Evolutionary conservation across 1,284 basidiomycete genomes (phyloP), one percentile per base, ranked within the genome.

Genomic region (Ustilago bromivora): DNA sequence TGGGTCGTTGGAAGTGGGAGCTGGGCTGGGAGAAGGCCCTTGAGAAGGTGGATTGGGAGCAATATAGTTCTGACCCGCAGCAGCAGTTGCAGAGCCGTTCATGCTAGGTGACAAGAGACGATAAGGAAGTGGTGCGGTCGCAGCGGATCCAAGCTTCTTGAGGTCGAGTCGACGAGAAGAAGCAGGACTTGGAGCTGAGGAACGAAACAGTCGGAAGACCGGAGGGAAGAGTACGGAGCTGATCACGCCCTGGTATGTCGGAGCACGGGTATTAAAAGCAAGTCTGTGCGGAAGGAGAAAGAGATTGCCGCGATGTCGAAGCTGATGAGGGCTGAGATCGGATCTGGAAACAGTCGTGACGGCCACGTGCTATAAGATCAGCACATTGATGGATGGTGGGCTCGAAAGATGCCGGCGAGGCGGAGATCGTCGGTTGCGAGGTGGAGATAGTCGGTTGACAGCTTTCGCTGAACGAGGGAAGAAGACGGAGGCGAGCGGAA

Each of bases 21-120:
- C 66, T 19, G 66, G 65, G 64, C 57, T 69, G 5, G 70, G 59
- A 17, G 68, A 71, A 13, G 57, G 57, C 52, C 60, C 53, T n/a
- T 61, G 75, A 7, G 55, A 64, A 19, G 61, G 38, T 7, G 63
- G 67, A 28, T 74, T 67, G 32, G 69, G 62, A 57, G 66, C 54
- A 35, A 75, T 54, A 9, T 69, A 75, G 36, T 59, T 69, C 43
- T 71, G 72, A 57, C 51, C 64, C 56, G 69, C 68, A 49, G 72
- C 55, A 57, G 76, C 72, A 62, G 76, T 78, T 15, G 64, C 76
- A 31, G 68, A 61, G 55, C 76, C 76, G 76, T 57, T 78, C 76
- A 78, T 78, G 56, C 71, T 74, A 71, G 55, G 57, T 59, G 56
- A 62, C 55, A 34, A 55, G 59, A 35, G 5, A 57, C 41, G 36